Conservation (phyloP, 2,329 filamentous ascomycete genomes). For the Thelonectria olida region DNA sequence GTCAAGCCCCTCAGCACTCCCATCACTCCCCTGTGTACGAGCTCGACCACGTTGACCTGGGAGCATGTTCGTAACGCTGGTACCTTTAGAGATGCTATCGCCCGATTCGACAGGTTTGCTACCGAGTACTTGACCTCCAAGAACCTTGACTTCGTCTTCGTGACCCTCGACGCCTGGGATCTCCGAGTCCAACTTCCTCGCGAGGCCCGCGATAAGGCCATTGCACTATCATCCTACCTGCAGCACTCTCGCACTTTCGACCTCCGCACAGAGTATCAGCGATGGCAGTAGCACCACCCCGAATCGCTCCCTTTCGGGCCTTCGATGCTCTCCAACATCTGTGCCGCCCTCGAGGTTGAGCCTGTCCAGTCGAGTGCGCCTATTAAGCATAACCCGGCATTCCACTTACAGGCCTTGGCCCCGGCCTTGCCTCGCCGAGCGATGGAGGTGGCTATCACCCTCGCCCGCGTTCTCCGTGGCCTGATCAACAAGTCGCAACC, state of each 20-base stretch:
- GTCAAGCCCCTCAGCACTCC: constrained; percentile 99
- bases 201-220: constrained; percentile 97
- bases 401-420: constrained; percentile 94
- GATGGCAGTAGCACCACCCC: constrained; percentile 98
- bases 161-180: constrained; percentile 98
- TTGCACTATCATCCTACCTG: constrained; percentile 94
- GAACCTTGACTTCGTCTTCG: constrained; percentile 96
- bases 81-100: constrained; percentile 95
- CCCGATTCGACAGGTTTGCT: constrained; percentile 92
- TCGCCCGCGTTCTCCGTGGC: constrained; percentile 90
- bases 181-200: constrained; percentile 96
- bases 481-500: constrained; percentile 97
- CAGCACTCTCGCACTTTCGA: constrained; percentile 98
- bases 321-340: constrained; percentile 96
- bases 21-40: constrained; percentile 98
- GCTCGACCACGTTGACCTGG: constrained; percentile 97
- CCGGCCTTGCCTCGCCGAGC: constrained; percentile 94
- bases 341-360: constrained; percentile 96
- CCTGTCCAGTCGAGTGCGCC: constrained; percentile 96
- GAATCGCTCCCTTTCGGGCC: constrained; percentile 97
- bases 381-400: constrained; percentile 98
- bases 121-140: constrained; percentile 90
- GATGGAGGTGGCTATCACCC: constrained; percentile 96
- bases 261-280: constrained; percentile 94
- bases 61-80: constrained; percentile 98